Base-by-base conservation (phyloP, 2,329 filamentous ascomycete genomes). In the Phaeosphaeria sp. region DNA sequence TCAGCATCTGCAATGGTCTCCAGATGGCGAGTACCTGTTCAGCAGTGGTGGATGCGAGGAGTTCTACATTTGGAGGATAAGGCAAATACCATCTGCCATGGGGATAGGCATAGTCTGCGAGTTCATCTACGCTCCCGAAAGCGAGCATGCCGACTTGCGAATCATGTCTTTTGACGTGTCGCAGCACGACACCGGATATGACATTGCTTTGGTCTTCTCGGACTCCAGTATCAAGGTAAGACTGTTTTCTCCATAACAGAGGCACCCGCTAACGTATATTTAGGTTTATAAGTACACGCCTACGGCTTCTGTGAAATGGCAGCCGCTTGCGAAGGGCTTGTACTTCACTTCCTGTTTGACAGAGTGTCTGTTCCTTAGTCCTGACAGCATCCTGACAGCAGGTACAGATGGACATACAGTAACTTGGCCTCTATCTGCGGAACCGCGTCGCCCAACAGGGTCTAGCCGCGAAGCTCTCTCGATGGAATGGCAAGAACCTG, bases 21-120 rank as follows among this genome's bases (percentile, higher is more conserved):
- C 75, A 0, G 83, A 86, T 47, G 85, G 89, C 1, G 75, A 81
- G 1, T 90, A 89, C 66, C 84, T 99, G 2, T 90, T 98, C 73
- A 97, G 91, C 63, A 93, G 92, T 68, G 92, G 87, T 6, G 95
- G 93, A 0, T 89, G 88, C 59, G 94, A 97, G 74, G 94, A 99
- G 76, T 69, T 98, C 62, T 94, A 89, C 67, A 84, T 93, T 11
- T 99, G 95, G 94, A 84, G 86, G 42, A 76, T 94, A 33, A 81
- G 80, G 47, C 70, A 72, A 11, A 73, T 90, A 6, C 81, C 87
- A 23, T 46, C 56, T 5, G 80, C 82, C 1, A 77, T 85, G 55
- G 80, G 79, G 2, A 67, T 87, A 10, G 84, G 86, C 0, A 78
- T 85, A 1, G 77, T 85, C 0, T 82, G 85, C 60, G 80, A 85